Conservation (phyloP, 495 filamentous ascomycete species). For the Neurospora sp. region DNA sequence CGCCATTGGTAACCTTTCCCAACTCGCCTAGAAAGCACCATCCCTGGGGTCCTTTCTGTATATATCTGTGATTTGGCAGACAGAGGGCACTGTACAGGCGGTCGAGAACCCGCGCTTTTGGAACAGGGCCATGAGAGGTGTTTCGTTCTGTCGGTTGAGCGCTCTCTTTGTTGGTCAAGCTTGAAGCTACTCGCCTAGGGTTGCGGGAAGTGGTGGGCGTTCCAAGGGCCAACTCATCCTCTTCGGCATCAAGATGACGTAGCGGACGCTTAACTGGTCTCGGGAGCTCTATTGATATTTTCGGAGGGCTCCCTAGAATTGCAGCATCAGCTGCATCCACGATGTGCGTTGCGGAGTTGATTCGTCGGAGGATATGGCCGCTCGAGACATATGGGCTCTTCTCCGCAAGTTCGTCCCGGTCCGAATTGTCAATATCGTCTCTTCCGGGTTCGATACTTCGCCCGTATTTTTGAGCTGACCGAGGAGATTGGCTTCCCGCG, state of each 20-base stretch:
- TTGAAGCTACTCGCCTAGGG: neutral
- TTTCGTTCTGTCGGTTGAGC: neutral
- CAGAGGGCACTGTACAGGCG: slow-evolving; percentile 8
- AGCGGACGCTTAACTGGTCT: neutral
- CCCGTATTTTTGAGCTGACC: neutral
- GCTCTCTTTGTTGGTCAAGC: neutral
- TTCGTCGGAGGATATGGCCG: neutral
- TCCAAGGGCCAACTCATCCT: slow-evolving; percentile 1
- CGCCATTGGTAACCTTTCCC: neutral
- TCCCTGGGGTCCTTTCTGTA: neutral
- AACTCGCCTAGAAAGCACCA: neutral
- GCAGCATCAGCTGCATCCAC: slow-evolving; percentile 10
- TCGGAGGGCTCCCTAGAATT: slow-evolving; percentile 2
- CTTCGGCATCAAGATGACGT: neutral
- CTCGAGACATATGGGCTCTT: neutral
- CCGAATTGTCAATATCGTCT: slow-evolving; percentile 7
- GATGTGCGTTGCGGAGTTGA: neutral
- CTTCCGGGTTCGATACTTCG: neutral
- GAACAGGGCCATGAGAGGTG: neutral
- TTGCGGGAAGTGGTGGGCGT: neutral
- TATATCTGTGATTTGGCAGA: slow-evolving; percentile 5
- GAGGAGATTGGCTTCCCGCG: neutral
- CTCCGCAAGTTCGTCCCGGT: slow-evolving; percentile 6
- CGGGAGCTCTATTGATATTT: neutral
- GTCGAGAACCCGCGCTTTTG: neutral